phyloP scores from a whole-genome alignment of 164 flowering plant species.

The Hamamelis virginiana region DNA sequence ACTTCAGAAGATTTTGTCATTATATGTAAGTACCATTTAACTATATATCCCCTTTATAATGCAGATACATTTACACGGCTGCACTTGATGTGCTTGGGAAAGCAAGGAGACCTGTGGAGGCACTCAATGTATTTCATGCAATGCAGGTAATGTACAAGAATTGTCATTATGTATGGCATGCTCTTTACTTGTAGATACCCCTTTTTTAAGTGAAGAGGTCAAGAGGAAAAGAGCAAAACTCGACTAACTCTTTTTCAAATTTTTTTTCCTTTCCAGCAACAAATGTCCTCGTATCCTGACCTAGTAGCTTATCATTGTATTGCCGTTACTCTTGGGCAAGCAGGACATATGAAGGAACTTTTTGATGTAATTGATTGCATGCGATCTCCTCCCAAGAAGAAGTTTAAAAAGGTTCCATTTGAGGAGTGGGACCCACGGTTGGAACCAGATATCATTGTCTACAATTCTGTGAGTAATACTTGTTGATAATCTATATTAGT shows the following conservation, averaged over 20 bases:
- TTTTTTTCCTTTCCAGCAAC: conserved; percentile 47
- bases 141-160: conserved; percentile 64
- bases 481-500: not conserved
- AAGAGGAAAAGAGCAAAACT: not conserved
- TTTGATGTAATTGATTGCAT: conserved; percentile 91
- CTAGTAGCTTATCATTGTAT: conserved; percentile 80
- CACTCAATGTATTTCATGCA: conserved; percentile 67
- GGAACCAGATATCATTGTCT: conserved; percentile 83
- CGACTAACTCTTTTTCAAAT: not conserved
- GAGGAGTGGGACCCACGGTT: conserved; percentile 79
- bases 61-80: conserved; percentile 75
- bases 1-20: not conserved
- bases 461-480: conserved; percentile 73
- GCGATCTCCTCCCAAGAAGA: conserved; percentile 76
- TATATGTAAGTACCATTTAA: not conserved
- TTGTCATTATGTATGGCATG: not conserved
- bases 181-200: not conserved
- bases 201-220: not conserved
- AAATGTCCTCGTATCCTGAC: conserved; percentile 79
- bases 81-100: conserved; percentile 86
- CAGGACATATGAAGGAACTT: conserved; percentile 86
- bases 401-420: conserved; percentile 45
- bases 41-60: conserved; percentile 2
- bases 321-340: conserved; percentile 96
- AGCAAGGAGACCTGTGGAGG: conserved; percentile 87